These are phyloP conservation scores for Cardamine occulta DNA, from an alignment of 345 rosid species.

Conservation along the genomic window DNA sequence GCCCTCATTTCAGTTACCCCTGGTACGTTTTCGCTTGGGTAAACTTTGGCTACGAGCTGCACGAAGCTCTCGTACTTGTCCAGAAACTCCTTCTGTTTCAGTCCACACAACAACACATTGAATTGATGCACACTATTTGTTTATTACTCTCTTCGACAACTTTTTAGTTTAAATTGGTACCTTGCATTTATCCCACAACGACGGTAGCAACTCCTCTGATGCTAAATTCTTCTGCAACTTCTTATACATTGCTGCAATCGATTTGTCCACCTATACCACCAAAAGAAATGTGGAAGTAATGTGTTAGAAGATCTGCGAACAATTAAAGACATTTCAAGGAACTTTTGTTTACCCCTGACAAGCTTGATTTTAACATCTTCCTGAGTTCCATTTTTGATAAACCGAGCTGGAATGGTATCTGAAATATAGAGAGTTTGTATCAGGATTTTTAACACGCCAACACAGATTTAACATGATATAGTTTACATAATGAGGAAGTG, in stretches of 20 bases:
- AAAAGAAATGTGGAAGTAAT: neutral
- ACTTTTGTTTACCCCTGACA: slow-evolving; percentile 73
- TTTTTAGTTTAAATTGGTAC: slow-evolving; percentile 41
- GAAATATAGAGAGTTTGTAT: slow-evolving; percentile 38
- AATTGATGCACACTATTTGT: neutral
- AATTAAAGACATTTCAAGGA: neutral
- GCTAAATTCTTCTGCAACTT: slow-evolving; percentile 93
- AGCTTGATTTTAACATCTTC: slow-evolving; percentile 79
- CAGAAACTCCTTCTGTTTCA: slow-evolving; percentile 84
- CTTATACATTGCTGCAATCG: slow-evolving; percentile 86
- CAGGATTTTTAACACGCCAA: neutral
- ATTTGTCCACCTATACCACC: slow-evolving; percentile 75
- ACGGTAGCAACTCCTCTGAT: slow-evolving; percentile 90
- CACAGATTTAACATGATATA: too few relatives aligned
- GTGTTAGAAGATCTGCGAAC: neutral
- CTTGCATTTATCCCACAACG: slow-evolving; percentile 99
- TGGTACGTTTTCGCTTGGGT: slow-evolving; percentile 74
- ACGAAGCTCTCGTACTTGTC: slow-evolving; percentile 96
- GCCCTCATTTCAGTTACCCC: slow-evolving; percentile 83
- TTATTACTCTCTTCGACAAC: neutral
- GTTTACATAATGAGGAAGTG: slow-evolving; percentile 1
- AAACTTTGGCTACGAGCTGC: slow-evolving; percentile 85
- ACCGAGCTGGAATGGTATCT: slow-evolving; percentile 95
- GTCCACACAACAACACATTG: slow-evolving; percentile 9
- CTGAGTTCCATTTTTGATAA: slow-evolving; percentile 88